Evolutionary conservation across 108 stramenopile genomes (phyloP).

Genomic region (Cyclotella sp.): DNA sequence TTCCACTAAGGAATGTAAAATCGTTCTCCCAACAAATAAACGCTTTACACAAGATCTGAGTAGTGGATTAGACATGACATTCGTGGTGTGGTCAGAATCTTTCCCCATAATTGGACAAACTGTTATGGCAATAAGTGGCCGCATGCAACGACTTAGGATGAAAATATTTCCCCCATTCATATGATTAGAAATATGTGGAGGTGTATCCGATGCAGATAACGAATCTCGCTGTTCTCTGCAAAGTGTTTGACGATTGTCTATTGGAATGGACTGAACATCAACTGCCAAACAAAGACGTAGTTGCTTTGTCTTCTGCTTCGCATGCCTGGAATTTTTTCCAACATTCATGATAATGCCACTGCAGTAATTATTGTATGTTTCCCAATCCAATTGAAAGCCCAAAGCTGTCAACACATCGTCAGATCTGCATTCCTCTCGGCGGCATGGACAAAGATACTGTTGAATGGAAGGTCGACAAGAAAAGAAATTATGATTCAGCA

Average conservation of each 20-base stretch:
- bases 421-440: neutral
- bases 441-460: neutral
- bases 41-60: slow-evolving; percentile 48
- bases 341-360: neutral
- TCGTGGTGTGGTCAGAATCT: neutral
- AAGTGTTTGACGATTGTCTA: neutral
- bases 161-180: neutral
- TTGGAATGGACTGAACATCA: neutral
- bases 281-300: slow-evolving; percentile 8
- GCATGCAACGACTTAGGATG: neutral
- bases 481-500: neutral
- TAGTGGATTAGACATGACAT: slow-evolving; percentile 22
- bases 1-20: slow-evolving; percentile 11
- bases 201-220: neutral
- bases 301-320: neutral
- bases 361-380: neutral
- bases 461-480: neutral
- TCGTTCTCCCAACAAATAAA: slow-evolving; percentile 28
- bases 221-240: neutral
- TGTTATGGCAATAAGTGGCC: slow-evolving; percentile 35
- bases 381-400: neutral
- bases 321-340: too few relatives aligned
- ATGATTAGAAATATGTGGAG: neutral
- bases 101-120: slow-evolving; percentile 14
- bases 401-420: neutral